A percentile compares a stretch with the other conserved stretches of the same genome.
Conservation (phyloP, 768 basidiomycete genomes). For the Pisolithus albus region DNA sequence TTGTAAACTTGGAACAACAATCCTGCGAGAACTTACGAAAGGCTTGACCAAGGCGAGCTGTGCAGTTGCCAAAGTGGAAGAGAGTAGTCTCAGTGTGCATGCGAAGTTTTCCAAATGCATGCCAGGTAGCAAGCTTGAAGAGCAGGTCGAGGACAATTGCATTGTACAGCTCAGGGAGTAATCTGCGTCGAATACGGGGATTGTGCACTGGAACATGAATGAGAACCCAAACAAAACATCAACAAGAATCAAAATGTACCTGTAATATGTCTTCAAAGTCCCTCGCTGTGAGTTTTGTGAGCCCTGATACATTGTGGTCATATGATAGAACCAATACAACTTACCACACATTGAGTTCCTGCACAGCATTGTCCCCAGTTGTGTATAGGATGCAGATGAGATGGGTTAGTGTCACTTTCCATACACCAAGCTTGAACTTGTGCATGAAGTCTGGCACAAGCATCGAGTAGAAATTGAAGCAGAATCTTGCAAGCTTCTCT, state of each 20-base stretch:
- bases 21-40: constrained; percentile 15
- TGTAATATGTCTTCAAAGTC: constrained; percentile 37
- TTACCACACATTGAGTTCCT: constrained; percentile 22
- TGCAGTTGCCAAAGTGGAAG: constrained; percentile 7
- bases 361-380: constrained; percentile 5
- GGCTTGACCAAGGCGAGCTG: constrained; percentile 6
- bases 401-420: constrained; percentile 31
- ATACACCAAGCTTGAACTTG: constrained; percentile 30
- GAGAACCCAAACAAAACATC: too few species aligned
- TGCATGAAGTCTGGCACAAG: constrained; percentile 28
- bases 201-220: too few species aligned
- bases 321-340: neutral
- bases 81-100: too few species aligned
- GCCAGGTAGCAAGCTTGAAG: too few species aligned
- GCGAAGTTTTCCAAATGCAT: too few species aligned
- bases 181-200: too few species aligned
- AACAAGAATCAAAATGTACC: neutral
- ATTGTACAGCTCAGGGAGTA: too few species aligned
- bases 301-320: constrained; percentile 23
- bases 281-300: constrained; percentile 30
- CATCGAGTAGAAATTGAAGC: constrained; percentile 22
- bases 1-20: constrained; percentile 19
- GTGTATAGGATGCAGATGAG: constrained; percentile 27
- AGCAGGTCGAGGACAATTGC: too few species aligned
- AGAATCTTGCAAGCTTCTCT: constrained; percentile 5